Evolutionary conservation across 371 early-diverging fungal genomes (phyloP).

Genomic region (Mortierella sp.): DNA sequence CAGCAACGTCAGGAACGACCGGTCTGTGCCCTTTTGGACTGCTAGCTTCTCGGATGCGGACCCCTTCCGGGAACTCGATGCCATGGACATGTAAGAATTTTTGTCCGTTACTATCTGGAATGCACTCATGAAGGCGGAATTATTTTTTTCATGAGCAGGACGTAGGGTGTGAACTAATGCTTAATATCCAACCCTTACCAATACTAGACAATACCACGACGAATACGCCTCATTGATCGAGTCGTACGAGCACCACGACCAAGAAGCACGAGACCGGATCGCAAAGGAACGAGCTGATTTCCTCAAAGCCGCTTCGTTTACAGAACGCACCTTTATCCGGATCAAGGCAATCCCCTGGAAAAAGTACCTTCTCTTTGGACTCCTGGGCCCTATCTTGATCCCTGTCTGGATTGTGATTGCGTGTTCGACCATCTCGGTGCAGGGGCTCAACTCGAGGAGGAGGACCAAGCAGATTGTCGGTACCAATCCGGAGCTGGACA

Average conservation of each 20-base stretch:
- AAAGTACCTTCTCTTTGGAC: constrained; percentile 31
- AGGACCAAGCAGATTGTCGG: constrained; percentile 31
- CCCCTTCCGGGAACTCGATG: constrained; percentile 62
- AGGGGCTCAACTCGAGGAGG: constrained; percentile 40
- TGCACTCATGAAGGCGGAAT: too few relatives aligned
- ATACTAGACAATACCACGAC: constrained; percentile 28
- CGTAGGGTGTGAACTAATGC: neutral
- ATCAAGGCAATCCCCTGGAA: constrained; percentile 40
- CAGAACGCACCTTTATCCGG: constrained; percentile 21
- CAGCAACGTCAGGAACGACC: constrained; percentile 79
- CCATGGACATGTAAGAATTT: constrained; percentile 53
- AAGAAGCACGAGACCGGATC: constrained; percentile 16
- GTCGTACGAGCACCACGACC: constrained; percentile 46
- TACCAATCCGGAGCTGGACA: neutral
- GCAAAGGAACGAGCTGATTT: constrained; percentile 15
- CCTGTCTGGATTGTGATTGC: constrained; percentile 52
- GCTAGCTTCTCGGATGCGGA: constrained; percentile 68
- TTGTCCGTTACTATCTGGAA: neutral
- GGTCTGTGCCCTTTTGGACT: constrained; percentile 79
- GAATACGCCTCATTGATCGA: constrained; percentile 52
- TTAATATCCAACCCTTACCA: neutral
- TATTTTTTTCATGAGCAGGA: neutral
- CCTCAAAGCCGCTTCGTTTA: constrained; percentile 22
- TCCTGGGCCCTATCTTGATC: constrained; percentile 37
- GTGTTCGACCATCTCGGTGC: constrained; percentile 34